phyloP scores from a whole-genome alignment of 2,329 filamentous ascomycete genomes.

The Bipolaris gigantea region DNA sequence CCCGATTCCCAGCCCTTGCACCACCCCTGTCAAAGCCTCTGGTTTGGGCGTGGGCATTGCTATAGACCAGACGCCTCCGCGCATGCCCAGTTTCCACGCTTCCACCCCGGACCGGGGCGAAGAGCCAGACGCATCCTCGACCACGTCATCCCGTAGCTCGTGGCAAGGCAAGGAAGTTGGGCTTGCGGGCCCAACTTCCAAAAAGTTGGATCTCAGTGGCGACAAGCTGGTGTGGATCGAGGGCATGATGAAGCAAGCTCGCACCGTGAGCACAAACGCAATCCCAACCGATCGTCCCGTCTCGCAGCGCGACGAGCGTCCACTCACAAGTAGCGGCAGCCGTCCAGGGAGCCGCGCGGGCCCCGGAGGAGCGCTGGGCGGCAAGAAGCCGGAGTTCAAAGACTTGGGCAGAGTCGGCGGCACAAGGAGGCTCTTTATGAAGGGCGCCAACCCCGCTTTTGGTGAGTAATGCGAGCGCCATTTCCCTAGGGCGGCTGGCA shows the following conservation, averaged over 20 bases:
- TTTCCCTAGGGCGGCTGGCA: neutral
- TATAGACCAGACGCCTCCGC: slow-evolving; percentile 28
- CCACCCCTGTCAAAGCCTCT: slow-evolving; percentile 34
- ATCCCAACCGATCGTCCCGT: slow-evolving; percentile 20
- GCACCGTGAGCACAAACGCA: slow-evolving; percentile 65
- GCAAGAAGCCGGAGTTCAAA: slow-evolving; percentile 56
- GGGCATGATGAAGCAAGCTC: slow-evolving; percentile 78
- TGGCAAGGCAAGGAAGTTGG: slow-evolving; percentile 57
- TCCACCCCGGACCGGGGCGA: slow-evolving; percentile 34
- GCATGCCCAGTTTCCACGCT: slow-evolving; percentile 27
- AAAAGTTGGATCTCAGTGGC: slow-evolving; percentile 65
- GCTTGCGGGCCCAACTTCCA: slow-evolving; percentile 69
- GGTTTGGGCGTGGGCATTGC: slow-evolving; percentile 15
- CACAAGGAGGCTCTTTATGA: slow-evolving; percentile 71
- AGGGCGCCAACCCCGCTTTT: slow-evolving; percentile 25
- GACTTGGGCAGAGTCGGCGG: slow-evolving; percentile 72
- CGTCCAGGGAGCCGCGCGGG: slow-evolving; percentile 28
- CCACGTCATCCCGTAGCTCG: slow-evolving; percentile 33
- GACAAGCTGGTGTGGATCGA: slow-evolving; percentile 81
- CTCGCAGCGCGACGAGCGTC: slow-evolving; percentile 22
- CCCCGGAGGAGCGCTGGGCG: slow-evolving; percentile 19
- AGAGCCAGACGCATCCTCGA: slow-evolving; percentile 30
- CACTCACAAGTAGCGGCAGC: slow-evolving; percentile 30
- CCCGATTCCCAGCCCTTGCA: slow-evolving; percentile 25
- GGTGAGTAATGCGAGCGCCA: slow-evolving; percentile 7